Conservation (phyloP, 2,329 filamentous ascomycete species). For the Fusarium solani-melongenae region DNA sequence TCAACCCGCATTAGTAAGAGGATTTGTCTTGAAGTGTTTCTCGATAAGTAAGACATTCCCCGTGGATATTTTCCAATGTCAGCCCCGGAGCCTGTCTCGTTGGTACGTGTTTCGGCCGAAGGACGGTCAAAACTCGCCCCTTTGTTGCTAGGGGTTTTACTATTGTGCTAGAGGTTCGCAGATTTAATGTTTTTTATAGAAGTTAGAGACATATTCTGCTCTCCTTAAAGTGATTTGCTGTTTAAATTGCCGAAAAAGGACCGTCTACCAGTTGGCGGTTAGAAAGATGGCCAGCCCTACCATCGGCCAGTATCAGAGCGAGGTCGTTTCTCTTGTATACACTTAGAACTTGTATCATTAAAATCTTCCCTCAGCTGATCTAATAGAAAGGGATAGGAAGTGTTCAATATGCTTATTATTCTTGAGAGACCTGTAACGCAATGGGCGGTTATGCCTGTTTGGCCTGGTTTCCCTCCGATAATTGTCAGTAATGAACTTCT, state of each 20-base stretch:
- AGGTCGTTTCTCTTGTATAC: not conserved
- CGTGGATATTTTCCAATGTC: not conserved
- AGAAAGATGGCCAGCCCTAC: not conserved
- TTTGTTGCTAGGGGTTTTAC: too few relatives aligned
- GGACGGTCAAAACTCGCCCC: not conserved
- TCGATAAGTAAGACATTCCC: not conserved
- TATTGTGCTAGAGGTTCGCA: not conserved
- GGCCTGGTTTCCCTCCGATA: not conserved
- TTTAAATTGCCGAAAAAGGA: not conserved
- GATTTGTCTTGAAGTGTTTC: not conserved
- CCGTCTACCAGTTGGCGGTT: too few relatives aligned
- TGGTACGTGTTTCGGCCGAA: not conserved
- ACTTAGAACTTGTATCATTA: not conserved
- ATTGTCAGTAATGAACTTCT: not conserved
- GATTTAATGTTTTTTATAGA: not conserved
- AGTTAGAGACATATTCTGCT: accelerated
- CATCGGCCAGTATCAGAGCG: not conserved
- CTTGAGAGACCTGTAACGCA: not conserved
- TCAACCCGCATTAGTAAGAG: not conserved
- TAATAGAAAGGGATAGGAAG: not conserved
- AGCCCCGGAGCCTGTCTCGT: not conserved
- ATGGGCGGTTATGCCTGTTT: not conserved
- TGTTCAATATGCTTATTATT: not conserved
- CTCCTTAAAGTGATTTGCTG: accelerated
- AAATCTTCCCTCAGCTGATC: not conserved